Conservation (phyloP, 2,329 filamentous ascomycete genomes). For the Ophiostoma sp. region DNA sequence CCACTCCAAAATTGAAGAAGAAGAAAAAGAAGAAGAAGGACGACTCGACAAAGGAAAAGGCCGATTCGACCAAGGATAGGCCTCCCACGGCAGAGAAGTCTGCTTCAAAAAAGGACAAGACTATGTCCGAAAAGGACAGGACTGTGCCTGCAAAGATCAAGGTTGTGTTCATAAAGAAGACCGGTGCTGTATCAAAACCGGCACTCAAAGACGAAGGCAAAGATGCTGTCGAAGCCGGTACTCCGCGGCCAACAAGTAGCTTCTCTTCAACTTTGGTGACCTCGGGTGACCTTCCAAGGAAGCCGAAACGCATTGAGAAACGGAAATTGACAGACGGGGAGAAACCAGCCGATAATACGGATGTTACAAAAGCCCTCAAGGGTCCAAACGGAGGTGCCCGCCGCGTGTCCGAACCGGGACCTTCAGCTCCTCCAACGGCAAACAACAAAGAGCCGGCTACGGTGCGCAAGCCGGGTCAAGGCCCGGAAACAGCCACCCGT, state of each 20-base stretch:
- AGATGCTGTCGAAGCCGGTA: not conserved
- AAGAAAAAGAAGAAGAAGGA: constrained; percentile 20
- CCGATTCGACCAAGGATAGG: not conserved
- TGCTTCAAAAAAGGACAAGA: too few species aligned
- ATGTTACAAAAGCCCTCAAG: not conserved
- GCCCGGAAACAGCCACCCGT: not conserved
- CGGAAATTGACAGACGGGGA: not conserved
- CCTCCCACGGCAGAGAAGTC: too few species aligned
- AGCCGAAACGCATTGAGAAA: not conserved
- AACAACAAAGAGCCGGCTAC: not conserved
- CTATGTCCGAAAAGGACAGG: not conserved
- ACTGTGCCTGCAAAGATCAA: not conserved
- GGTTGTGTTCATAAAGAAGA: not conserved
- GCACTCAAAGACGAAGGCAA: not conserved
- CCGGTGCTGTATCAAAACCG: not conserved
- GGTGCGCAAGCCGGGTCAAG: not conserved
- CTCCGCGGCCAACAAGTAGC: not conserved
- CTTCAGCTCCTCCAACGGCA: not conserved
- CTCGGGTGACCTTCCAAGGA: not conserved
- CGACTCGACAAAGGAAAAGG: not conserved
- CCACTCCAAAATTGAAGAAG: not conserved
- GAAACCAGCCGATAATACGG: not conserved
- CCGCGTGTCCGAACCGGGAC: not conserved
- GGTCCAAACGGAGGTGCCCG: not conserved
- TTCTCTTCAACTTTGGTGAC: not conserved